These are phyloP conservation scores for Rhizodiscina lignyota DNA, from an alignment of 495 filamentous ascomycete species.

Conservation along the genomic window DNA sequence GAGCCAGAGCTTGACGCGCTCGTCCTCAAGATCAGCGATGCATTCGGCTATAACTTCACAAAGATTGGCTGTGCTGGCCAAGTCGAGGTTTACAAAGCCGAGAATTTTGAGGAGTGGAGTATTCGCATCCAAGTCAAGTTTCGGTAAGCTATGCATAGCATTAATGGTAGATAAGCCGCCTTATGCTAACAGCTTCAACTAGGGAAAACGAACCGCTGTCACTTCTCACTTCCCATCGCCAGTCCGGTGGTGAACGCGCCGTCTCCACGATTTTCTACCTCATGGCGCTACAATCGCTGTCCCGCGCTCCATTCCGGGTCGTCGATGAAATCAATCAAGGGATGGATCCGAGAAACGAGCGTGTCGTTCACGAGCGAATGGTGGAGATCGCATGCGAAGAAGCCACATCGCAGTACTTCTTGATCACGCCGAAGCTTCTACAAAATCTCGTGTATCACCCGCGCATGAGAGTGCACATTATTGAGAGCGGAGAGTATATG, in stretches of 20 bases:
- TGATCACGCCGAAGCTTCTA: conserved; percentile 96
- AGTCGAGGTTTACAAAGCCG: conserved; percentile 64
- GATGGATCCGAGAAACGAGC: conserved; percentile 96
- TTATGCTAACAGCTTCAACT: neutral
- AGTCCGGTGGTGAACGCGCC: conserved; percentile 90
- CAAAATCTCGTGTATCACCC: conserved; percentile 69
- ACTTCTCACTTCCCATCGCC: conserved; percentile 73
- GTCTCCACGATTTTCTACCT: conserved; percentile 99
- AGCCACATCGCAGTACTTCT: conserved; percentile 62
- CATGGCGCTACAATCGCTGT: conserved; percentile 90
- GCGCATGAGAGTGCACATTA: conserved; percentile 85
- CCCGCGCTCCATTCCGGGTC: conserved; percentile 93
- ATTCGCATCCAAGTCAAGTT: conserved; percentile 93
- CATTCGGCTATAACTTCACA: conserved; percentile 77
- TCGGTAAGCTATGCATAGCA: conserved; percentile 39
- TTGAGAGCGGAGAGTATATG: conserved; percentile 86
- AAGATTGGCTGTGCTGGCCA: conserved; percentile 94
- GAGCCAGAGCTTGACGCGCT: conserved; percentile 72
- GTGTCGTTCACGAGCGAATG: conserved; percentile 93
- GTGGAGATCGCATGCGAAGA: conserved; percentile 80
- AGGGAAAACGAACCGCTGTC: conserved; percentile 73
- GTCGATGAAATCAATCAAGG: conserved; percentile 99
- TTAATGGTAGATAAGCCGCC: neutral
- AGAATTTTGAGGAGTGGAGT: conserved; percentile 80
- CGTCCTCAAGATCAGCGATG: conserved; percentile 65